A percentile compares a stretch with the other conserved stretches of the same genome.
Evolutionary conservation across 2,329 filamentous ascomycete genomes (phyloP).

Genomic region (Pseudocercospora cruenta): DNA sequence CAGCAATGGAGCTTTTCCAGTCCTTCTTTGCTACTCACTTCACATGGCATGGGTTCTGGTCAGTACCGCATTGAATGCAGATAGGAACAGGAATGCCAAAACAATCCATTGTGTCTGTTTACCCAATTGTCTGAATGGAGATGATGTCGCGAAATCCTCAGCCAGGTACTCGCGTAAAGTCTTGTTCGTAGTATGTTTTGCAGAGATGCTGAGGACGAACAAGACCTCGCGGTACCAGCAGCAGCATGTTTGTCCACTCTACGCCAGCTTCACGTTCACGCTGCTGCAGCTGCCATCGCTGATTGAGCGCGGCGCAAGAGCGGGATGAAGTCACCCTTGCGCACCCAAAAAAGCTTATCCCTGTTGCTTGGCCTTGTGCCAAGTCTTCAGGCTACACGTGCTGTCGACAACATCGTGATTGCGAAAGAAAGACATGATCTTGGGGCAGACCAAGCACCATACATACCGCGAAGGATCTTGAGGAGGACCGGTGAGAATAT

Average conservation of each 20-base stretch:
- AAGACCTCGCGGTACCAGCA: neutral
- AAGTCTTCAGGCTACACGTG: neutral
- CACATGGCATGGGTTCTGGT: slow-evolving; percentile 45
- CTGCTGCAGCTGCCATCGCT: neutral
- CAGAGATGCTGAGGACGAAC: neutral
- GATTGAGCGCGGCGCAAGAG: neutral
- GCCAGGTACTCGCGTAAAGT: neutral
- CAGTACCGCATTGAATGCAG: slow-evolving; percentile 43
- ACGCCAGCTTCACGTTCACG: neutral
- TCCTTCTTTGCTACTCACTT: slow-evolving; percentile 27
- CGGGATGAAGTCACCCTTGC: neutral
- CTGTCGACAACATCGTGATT: neutral
- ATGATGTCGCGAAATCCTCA: neutral
- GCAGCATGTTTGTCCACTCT: neutral
- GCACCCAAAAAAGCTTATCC: neutral
- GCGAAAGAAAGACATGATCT: no score
- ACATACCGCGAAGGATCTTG: no score
- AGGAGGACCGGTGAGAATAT: neutral
- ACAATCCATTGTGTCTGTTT: slow-evolving; percentile 24
- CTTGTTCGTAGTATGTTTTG: neutral
- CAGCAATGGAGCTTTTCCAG: neutral
- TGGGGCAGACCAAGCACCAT: no score
- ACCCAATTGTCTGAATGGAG: neutral
- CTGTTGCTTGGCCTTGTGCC: neutral
- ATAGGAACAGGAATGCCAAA: slow-evolving; percentile 37